Conservation (phyloP, 2,329 filamentous ascomycete genomes). For the Fusarium neocosmosporiellum region DNA sequence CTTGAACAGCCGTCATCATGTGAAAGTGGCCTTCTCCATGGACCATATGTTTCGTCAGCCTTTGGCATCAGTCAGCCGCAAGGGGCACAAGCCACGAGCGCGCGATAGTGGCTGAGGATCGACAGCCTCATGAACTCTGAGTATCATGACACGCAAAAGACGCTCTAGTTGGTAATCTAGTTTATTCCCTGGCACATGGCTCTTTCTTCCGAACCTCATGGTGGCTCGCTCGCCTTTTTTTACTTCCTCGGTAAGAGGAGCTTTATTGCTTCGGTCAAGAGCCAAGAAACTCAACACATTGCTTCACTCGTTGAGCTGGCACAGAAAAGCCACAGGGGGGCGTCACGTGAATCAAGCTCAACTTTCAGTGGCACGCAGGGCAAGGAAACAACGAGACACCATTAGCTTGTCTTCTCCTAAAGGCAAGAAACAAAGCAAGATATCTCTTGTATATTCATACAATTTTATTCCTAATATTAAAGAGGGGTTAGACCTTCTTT, state of each 20-base stretch:
- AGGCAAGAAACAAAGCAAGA: neutral
- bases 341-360: neutral
- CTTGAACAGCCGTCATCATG: slow-evolving; percentile 41
- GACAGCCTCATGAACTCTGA: neutral
- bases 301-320: neutral
- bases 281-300: slow-evolving; percentile 2
- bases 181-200: neutral
- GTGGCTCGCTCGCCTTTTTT: neutral
- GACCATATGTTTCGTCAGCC: slow-evolving; percentile 41
- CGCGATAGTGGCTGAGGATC: neutral
- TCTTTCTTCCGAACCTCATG: neutral
- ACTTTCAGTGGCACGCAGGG: neutral
- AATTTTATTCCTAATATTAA: neutral
- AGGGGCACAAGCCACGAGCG: slow-evolving; percentile 29
- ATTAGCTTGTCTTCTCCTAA: neutral
- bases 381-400: neutral
- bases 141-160: neutral
- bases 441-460: neutral
- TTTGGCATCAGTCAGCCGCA: slow-evolving; percentile 34
- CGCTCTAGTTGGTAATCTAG: neutral
- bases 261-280: neutral
- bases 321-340: neutral
- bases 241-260: neutral
- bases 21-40: slow-evolving; percentile 46
- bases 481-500: neutral